Conservation (phyloP, 768 basidiomycete species). For the Termitomyces sp. region DNA sequence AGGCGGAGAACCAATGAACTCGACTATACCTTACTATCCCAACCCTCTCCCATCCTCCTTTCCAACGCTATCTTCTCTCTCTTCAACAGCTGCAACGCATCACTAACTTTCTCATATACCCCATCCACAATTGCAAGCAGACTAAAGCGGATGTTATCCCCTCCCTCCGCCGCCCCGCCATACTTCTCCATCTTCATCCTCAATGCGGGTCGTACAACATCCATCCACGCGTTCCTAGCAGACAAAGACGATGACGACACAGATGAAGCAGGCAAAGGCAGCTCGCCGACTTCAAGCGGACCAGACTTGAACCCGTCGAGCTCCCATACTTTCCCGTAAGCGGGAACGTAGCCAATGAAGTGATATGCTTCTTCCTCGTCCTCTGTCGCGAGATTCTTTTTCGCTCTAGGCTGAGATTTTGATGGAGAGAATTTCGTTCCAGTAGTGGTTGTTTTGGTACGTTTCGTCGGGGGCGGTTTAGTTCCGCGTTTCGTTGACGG, state of each 20-base stretch:
- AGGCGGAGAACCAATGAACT: background rate
- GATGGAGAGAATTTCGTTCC: constrained; percentile 7
- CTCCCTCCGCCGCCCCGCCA: constrained; percentile 37
- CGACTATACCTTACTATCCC: constrained; percentile 28
- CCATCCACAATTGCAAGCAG: constrained; percentile 57
- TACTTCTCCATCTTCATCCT: constrained; percentile 57
- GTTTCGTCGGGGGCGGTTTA: constrained; percentile 33
- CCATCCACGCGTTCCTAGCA: constrained; percentile 43
- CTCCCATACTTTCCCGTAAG: constrained; percentile 64
- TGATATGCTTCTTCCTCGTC: constrained; percentile 46
- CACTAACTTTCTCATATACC: constrained; percentile 38
- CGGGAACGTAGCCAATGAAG: constrained; percentile 62
- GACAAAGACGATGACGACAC: constrained; percentile 1
- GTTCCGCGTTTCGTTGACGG: constrained; percentile 14
- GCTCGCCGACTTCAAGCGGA: constrained; percentile 58
- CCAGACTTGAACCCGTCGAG: constrained; percentile 59
- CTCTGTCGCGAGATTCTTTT: constrained; percentile 13
- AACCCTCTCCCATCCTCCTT: constrained; percentile 30
- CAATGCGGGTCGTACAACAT: constrained; percentile 54
- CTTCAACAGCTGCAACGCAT: constrained; percentile 48
- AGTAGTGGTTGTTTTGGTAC: constrained; percentile 18
- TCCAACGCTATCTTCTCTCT: constrained; percentile 41
- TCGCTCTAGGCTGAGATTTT: constrained; percentile 16
- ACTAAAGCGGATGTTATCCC: constrained; percentile 49
- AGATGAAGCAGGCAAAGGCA: constrained; percentile 19